These are phyloP conservation scores for Aspergillus nomiae DNA, from an alignment of 2,329 filamentous ascomycete species.

Conservation along the genomic window DNA sequence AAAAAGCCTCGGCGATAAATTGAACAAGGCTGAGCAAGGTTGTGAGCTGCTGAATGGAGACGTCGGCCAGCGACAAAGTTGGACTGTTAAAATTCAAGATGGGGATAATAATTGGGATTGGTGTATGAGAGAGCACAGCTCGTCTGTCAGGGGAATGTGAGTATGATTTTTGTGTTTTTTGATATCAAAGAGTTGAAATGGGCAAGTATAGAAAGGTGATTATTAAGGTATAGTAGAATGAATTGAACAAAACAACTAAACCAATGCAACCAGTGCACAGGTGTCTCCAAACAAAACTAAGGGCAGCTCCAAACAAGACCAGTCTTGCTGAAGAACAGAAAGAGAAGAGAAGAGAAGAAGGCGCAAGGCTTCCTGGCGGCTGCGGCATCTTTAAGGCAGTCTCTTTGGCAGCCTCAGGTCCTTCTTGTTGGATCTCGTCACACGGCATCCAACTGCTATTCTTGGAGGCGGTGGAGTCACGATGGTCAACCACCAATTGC, in stretches of 20 bases:
- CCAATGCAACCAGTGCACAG: slow-evolving; percentile 44
- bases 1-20: slow-evolving; percentile 15
- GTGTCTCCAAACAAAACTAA: slow-evolving; percentile 47
- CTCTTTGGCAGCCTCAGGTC: neutral
- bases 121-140: slow-evolving; percentile 40
- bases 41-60: slow-evolving; percentile 30
- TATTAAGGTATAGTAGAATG: slow-evolving; percentile 43
- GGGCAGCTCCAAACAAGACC: slow-evolving; percentile 43
- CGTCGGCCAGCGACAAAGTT: slow-evolving; percentile 38
- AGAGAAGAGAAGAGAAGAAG: slow-evolving; percentile 27
- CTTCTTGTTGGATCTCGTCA: slow-evolving; percentile 11
- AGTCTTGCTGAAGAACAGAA: slow-evolving; percentile 67
- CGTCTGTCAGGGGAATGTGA: slow-evolving; percentile 35
- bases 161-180: slow-evolving; percentile 41
- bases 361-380: slow-evolving; percentile 17
- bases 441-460: slow-evolving; percentile 13
- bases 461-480: neutral
- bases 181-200: slow-evolving; percentile 10
- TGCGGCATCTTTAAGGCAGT: slow-evolving; percentile 21
- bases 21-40: slow-evolving; percentile 25
- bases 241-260: slow-evolving; percentile 50
- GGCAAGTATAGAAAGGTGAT: slow-evolving; percentile 17
- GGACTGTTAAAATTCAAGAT: slow-evolving; percentile 30
- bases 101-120: slow-evolving; percentile 4
- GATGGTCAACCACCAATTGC: neutral